Evolutionary conservation across 257 asterid species (phyloP), one percentile per base, ranked within the genome.

Genomic region (Schizonepeta tenuifolia): DNA sequence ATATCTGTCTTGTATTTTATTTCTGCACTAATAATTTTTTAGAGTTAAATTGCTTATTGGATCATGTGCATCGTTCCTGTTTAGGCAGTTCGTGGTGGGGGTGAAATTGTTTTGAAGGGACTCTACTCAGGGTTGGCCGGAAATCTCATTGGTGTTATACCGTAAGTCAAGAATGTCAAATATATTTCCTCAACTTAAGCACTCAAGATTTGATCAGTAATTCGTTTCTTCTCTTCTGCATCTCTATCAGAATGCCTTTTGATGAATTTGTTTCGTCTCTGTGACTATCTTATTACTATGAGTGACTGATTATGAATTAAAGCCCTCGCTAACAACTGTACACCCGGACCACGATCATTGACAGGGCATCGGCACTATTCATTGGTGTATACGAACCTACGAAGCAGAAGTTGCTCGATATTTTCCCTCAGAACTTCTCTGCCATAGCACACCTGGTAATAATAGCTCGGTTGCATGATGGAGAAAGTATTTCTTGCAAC

Each of bases 91-190:
- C 86, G 72, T 83, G 92, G 86, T 56, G 92, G 92, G 54, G 90
- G 85, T 73, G 69, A 84, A 76, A 80, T 88, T 54, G 69, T 84
- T 72, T 73, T 82, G 70, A 84, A 80, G 82, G 91, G 92, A 38
- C 95, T 88, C 59, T 88, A 88, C 83, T 86, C 90, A 22, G 95
- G 95, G 59, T 75, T 86, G 84, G 84, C 88, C 70, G 95, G 90
- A 73, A 88, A 88, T 84, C 87, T 88, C 61, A 82, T 63, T 44
- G 92, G 95, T 33, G 95, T 86, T 65, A 76, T 88, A 69, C 95
- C 95, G 95, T 88, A 88, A 88, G 87, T 78, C 43, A 43, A 60
- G 43, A 18, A 51, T n/a, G 74, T 46, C 22, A 12, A 72, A 46
- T 53, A 72, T 71, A 36, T 17, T 58, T 77, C 21, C 59, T 24